phyloP scores from a whole-genome alignment of 192 early-diverging fungal genomes.

The Coemansia sp. region DNA sequence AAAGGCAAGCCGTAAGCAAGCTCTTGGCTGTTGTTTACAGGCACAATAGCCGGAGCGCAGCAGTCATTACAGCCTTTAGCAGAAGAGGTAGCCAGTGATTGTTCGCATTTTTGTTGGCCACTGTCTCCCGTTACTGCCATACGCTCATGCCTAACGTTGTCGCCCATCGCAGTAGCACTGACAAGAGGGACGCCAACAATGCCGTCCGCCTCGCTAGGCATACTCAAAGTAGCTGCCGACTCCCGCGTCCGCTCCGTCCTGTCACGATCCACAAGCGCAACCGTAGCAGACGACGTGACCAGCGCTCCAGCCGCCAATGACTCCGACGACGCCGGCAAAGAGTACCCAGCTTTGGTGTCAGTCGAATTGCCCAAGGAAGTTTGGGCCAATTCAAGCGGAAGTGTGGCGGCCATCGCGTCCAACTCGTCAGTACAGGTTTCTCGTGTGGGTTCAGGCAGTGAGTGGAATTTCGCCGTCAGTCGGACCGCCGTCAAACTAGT shows the following conservation, averaged over 20 bases:
- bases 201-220: neutral
- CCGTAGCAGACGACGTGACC: neutral
- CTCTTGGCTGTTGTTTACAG: neutral
- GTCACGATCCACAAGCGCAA: neutral
- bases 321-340: neutral
- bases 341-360: neutral
- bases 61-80: neutral
- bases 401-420: neutral
- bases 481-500: neutral
- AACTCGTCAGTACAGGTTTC: neutral
- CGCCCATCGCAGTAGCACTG: neutral
- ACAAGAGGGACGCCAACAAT: neutral
- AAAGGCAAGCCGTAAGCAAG: neutral
- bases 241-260: neutral
- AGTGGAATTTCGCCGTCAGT: conserved; percentile 9
- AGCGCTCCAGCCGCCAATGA: neutral
- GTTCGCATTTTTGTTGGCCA: neutral
- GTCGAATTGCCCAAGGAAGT: neutral
- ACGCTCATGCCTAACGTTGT: neutral
- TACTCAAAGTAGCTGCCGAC: neutral
- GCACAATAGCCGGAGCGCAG: neutral
- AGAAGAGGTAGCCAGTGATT: neutral
- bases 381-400: neutral
- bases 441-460: neutral
- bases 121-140: neutral